phyloP scores from a whole-genome alignment of 1,139 yeast species.

The Taphrina wiesneri region DNA sequence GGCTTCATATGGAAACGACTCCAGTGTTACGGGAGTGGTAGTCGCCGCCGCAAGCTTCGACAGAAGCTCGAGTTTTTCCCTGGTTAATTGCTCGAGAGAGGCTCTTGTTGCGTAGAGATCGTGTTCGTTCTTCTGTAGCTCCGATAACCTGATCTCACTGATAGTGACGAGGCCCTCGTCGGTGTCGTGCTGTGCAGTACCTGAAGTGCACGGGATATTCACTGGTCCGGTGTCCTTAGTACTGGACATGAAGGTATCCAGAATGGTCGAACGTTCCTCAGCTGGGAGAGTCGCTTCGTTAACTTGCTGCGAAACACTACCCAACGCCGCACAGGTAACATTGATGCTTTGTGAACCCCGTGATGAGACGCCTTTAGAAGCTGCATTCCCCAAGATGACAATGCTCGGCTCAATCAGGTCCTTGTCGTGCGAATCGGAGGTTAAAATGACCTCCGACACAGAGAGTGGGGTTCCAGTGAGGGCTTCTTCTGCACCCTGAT shows the following conservation, averaged over 20 bases:
- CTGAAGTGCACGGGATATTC: neutral
- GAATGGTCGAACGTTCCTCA: neutral
- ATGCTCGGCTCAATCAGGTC: no score
- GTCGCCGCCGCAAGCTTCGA: constrained; percentile 2
- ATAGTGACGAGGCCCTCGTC: neutral
- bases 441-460: no score
- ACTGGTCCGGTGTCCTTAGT: neutral
- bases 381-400: no score
- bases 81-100: neutral
- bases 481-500: no score
- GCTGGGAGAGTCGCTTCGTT: no score
- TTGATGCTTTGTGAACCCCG: no score
- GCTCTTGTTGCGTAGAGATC: neutral
- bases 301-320: no score
- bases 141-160: neutral
- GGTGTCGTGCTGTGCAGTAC: neutral
- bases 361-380: no score
- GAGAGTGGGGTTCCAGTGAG: no score
- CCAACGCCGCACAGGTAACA: no score
- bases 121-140: neutral
- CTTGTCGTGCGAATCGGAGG: no score
- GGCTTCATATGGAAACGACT: neutral
- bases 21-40: neutral
- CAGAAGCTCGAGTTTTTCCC: neutral
- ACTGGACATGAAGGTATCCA: neutral